A percentile compares a stretch with the other conserved stretches of the same genome.
phyloP scores from a whole-genome alignment of 495 filamentous ascomycete genomes.

The Tuber aestivum region DNA sequence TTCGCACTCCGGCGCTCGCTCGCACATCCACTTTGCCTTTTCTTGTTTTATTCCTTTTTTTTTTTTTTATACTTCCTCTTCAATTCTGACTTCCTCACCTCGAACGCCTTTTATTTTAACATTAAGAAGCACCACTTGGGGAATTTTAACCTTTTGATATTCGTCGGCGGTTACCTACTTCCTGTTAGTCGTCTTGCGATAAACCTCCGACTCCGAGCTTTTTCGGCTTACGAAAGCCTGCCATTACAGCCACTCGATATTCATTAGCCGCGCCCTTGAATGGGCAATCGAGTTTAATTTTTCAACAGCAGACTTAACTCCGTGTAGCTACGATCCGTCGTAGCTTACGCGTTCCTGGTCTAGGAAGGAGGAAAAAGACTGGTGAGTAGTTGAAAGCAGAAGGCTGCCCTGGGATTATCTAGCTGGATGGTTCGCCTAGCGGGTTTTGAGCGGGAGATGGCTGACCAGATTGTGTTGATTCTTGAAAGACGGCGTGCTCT shows the following conservation, averaged over 20 bases:
- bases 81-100: constrained; percentile 12
- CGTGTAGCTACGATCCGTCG: constrained; percentile 39
- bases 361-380: constrained; percentile 27
- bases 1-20: constrained; percentile 28
- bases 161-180: neutral
- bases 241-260: neutral
- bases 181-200: neutral
- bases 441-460: constrained; percentile 37
- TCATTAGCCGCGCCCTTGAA: constrained; percentile 20
- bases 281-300: constrained; percentile 36
- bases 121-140: constrained; percentile 12
- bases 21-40: constrained; percentile 14
- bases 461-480: constrained; percentile 40
- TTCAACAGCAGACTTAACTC: constrained; percentile 25
- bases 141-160: constrained; percentile 25
- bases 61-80: constrained; percentile 14
- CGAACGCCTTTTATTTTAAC: constrained; percentile 12
- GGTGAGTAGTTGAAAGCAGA: constrained; percentile 38
- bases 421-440: constrained; percentile 34
- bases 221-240: neutral
- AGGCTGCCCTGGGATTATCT: constrained; percentile 23
- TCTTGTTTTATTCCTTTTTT: constrained; percentile 11
- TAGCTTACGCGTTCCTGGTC: constrained; percentile 32
- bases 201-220: neutral
- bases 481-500: constrained; percentile 30